Base-by-base conservation (phyloP, 441 rosid species). In the Pelargonium citronellum region DNA sequence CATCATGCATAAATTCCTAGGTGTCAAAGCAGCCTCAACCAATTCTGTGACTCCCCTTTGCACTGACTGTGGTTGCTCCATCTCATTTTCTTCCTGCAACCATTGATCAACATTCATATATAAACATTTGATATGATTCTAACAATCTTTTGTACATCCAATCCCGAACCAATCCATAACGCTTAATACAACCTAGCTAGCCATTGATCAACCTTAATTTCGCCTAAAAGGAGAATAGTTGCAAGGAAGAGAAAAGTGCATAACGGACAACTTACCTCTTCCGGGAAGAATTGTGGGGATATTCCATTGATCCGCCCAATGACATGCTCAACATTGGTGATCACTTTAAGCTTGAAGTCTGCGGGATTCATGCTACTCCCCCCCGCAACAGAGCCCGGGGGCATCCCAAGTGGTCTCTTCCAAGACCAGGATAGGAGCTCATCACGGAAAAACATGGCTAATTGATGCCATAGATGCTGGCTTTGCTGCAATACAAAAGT, bases 391-490 rank as follows among this genome's bases (percentile, higher is more conserved):
- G 89, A 74, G 6, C 81, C 85, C 70, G 78, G 46, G n/a, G 79
- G 46, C 16, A 87, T 76, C 20, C 95, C 91, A 0, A 81, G 85
- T 12, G 97, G 95, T 79, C 95, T 83, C 82, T 94, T 92, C 95
- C 98, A 95, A 66, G 91, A 89, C 97, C 98, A 89, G 7, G 96
- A 95, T 53, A 91, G 81, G 69, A 95, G 85, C 81, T 92, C 97
- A 74, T 95, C 99, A 0, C 98, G 89, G 84, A 95, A 92, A 81
- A 92, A 95, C 99, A 92, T 92, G 20, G 96, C 96, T 65, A 92
- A 79, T 16, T 95, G 99, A 85, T 91, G 91, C 91, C 98, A 85
- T 46, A 91, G 72, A 83, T 91, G 96, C 67, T 91, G 85, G 7
- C 74, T 87, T 92, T 92, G 97, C 98, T 90, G 96, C 79, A 77